A percentile compares a stretch with the other conserved stretches of the same genome.
phyloP scores from a whole-genome alignment of 768 basidiomycete genomes.

The Termitomyces eurrhizus region DNA sequence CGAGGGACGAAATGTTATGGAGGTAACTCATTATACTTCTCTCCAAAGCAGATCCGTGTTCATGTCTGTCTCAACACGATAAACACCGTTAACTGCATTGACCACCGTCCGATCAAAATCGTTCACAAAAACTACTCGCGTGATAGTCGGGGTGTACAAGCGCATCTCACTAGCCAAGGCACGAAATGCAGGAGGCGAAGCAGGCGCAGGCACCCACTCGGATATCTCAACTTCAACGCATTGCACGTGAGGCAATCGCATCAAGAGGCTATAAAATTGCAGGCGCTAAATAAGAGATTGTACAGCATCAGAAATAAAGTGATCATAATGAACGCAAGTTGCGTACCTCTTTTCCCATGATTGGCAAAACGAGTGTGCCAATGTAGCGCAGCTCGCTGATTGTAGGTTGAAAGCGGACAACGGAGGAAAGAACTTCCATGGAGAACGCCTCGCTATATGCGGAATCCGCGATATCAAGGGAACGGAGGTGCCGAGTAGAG shows the following conservation, averaged over 20 bases:
- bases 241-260: slow-evolving; percentile 45
- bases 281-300: slow-evolving; percentile 41
- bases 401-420: slow-evolving; percentile 32
- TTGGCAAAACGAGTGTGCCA: slow-evolving; percentile 61
- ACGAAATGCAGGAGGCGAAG: slow-evolving; percentile 47
- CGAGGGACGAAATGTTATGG: not conserved
- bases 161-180: slow-evolving; percentile 58
- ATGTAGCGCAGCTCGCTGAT: slow-evolving; percentile 48
- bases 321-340: slow-evolving; percentile 7
- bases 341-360: slow-evolving; percentile 50
- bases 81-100: slow-evolving; percentile 31
- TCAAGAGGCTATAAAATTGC: slow-evolving; percentile 55
- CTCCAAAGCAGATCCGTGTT: slow-evolving; percentile 31
- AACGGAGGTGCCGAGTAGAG: slow-evolving; percentile 40
- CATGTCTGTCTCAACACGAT: slow-evolving; percentile 27
- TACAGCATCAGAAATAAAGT: slow-evolving; percentile 5
- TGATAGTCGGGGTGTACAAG: slow-evolving; percentile 52
- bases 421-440: slow-evolving; percentile 43
- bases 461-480: slow-evolving; percentile 62
- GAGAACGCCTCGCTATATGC: slow-evolving; percentile 52
- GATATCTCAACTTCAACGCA: slow-evolving; percentile 63
- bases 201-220: slow-evolving; percentile 59
- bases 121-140: slow-evolving; percentile 55
- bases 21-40: slow-evolving; percentile 19
- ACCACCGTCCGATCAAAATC: slow-evolving; percentile 58